These are phyloP conservation scores for Mycena albidolilacea DNA, from an alignment of 768 basidiomycete genomes.

Conservation along the genomic window DNA sequence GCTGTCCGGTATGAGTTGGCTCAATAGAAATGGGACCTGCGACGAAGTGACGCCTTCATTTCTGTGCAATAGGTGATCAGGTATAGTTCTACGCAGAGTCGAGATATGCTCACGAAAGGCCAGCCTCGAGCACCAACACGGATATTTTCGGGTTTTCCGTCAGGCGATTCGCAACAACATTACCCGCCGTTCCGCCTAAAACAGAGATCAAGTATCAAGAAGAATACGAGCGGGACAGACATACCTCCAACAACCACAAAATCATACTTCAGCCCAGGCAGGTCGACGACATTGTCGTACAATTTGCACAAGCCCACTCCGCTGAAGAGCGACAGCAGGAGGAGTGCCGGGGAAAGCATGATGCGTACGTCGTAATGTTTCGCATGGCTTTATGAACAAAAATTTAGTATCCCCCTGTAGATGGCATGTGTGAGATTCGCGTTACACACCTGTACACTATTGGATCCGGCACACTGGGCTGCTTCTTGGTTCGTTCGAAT, in stretches of 20 bases:
- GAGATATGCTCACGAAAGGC: not conserved
- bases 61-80: conserved; percentile 6
- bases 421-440: no score
- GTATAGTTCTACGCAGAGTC: no score
- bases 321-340: not conserved
- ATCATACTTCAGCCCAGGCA: conserved; percentile 5
- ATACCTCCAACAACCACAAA: conserved; percentile 4
- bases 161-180: conserved; percentile 21
- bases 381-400: no score
- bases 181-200: not conserved
- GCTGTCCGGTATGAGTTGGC: not conserved
- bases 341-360: not conserved
- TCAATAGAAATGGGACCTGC: conserved; percentile 10
- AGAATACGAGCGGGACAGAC: not conserved
- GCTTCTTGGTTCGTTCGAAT: no score
- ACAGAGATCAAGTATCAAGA: not conserved
- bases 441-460: no score
- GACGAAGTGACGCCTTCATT: conserved; percentile 17
- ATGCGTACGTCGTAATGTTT: no score
- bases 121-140: conserved; percentile 24
- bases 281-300: conserved; percentile 15
- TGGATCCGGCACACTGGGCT: no score
- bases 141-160: conserved; percentile 1
- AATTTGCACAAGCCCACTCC: conserved; percentile 5
- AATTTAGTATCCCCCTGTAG: no score